Evolutionary conservation across 768 basidiomycete genomes (phyloP).

Genomic region (Xerocomus spinulosus): DNA sequence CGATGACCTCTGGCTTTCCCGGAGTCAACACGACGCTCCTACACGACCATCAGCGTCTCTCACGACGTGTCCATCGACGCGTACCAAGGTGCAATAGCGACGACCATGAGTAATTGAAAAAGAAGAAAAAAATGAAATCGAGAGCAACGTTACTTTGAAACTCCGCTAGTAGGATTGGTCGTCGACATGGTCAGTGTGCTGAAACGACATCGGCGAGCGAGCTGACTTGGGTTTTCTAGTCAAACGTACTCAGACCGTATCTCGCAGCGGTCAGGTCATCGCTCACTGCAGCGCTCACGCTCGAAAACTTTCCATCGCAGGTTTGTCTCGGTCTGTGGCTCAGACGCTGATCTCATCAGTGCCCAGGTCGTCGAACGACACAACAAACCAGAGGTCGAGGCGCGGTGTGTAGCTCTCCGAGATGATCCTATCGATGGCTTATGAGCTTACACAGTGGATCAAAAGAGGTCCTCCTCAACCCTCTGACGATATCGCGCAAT

Average conservation of each 20-base stretch:
- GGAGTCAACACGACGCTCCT: conserved; percentile 64
- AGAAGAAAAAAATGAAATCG: not conserved
- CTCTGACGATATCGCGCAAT: conserved; percentile 91
- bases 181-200: conserved; percentile 49
- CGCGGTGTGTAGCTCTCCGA: conserved; percentile 46
- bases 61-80: conserved; percentile 17
- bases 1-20: conserved; percentile 52
- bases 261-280: conserved; percentile 94
- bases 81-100: conserved; percentile 66
- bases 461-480: conserved; percentile 90
- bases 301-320: conserved; percentile 98
- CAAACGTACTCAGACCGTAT: conserved; percentile 93
- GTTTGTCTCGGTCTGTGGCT: conserved; percentile 10
- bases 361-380: conserved; percentile 89
- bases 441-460: conserved; percentile 57
- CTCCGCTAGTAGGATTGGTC: conserved; percentile 37
- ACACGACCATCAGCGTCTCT: conserved; percentile 9
- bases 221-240: conserved; percentile 50
- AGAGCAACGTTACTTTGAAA: conserved; percentile 26
- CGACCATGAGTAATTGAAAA: conserved; percentile 43
- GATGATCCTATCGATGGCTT: not conserved
- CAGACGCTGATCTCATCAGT: conserved; percentile 2
- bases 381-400: conserved; percentile 96
- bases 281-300: conserved; percentile 92
- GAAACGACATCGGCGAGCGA: not conserved